Evolutionary conservation across 2,329 filamentous ascomycete genomes (phyloP).

Genomic region (Exophiala bonariae): DNA sequence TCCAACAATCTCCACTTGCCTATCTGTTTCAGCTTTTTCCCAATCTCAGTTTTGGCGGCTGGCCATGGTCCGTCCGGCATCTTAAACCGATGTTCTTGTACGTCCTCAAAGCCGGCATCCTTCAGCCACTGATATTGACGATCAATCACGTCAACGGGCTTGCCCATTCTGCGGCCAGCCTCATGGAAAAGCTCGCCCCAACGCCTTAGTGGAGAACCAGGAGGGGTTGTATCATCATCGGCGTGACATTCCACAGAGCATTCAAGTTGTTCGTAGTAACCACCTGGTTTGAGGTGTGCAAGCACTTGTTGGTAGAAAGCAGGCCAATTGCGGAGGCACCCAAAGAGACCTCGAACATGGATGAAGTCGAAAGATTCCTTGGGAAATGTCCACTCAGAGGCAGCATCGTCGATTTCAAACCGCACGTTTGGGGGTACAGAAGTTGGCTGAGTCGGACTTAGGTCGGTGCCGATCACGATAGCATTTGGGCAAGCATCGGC

Average conservation of each 20-base stretch:
- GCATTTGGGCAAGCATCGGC: constrained; percentile 32
- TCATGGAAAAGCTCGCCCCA: constrained; percentile 31
- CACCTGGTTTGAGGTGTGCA: constrained; percentile 36
- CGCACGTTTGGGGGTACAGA: constrained; percentile 38
- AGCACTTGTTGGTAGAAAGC: constrained; percentile 8
- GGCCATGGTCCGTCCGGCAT: constrained; percentile 32
- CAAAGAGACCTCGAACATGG: constrained; percentile 13
- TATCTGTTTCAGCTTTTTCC: constrained; percentile 26
- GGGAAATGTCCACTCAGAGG: constrained; percentile 34
- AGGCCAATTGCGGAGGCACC: constrained; percentile 5
- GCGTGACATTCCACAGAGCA: constrained; percentile 5
- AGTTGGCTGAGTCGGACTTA: constrained; percentile 38
- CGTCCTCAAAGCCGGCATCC: constrained; percentile 30
- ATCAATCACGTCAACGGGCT: constrained; percentile 27
- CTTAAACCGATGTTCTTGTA: constrained; percentile 29
- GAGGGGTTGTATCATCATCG: constrained; percentile 9
- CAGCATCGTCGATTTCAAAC: constrained; percentile 37
- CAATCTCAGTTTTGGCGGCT: neutral
- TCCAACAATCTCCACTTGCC: constrained; percentile 24
- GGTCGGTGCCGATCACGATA: constrained; percentile 37
- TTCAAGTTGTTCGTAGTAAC: constrained; percentile 39
- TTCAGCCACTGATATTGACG: constrained; percentile 25
- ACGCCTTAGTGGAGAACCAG: constrained; percentile 13
- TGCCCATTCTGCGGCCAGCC: constrained; percentile 30
- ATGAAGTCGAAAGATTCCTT: constrained; percentile 35